Percentiles rank a stretch among this genome's conserved stretches.
These are phyloP conservation scores for Leccinum subtestaceum DNA, from an alignment of 768 basidiomycete species.

Conservation along the genomic window DNA sequence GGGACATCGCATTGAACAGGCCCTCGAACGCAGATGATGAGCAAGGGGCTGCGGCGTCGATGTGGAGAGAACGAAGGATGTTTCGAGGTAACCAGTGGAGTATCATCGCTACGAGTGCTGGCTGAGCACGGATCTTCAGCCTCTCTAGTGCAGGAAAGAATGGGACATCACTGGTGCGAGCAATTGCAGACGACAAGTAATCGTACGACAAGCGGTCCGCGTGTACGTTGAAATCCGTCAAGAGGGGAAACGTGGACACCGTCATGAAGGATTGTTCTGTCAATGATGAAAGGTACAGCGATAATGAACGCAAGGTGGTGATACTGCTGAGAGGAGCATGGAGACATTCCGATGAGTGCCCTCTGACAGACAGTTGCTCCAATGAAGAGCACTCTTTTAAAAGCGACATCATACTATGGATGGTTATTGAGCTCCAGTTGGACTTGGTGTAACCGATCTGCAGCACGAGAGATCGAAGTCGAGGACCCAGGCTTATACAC, in stretches of 20 bases:
- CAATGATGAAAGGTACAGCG: slow-evolving; percentile 41
- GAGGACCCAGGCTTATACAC: slow-evolving; percentile 32
- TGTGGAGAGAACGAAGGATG: slow-evolving; percentile 35
- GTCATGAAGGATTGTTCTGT: slow-evolving; percentile 36
- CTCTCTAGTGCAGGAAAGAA: slow-evolving; percentile 39
- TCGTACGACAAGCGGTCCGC: slow-evolving; percentile 36
- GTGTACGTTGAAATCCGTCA: slow-evolving; percentile 44
- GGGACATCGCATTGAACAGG: slow-evolving; percentile 34
- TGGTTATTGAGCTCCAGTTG: slow-evolving; percentile 24
- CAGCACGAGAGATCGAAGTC: slow-evolving; percentile 36
- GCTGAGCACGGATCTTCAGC: slow-evolving; percentile 40
- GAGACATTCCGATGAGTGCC: slow-evolving; percentile 29
- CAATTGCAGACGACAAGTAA: slow-evolving; percentile 10
- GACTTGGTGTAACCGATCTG: slow-evolving; percentile 28
- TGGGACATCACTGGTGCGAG: not conserved
- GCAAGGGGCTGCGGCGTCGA: slow-evolving; percentile 36
- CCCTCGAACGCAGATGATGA: slow-evolving; percentile 33
- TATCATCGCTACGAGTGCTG: slow-evolving; percentile 34
- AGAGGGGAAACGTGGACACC: slow-evolving; percentile 36
- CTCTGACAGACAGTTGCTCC: slow-evolving; percentile 39
- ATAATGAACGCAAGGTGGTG: slow-evolving; percentile 35
- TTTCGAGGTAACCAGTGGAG: slow-evolving; percentile 33
- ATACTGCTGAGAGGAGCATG: slow-evolving; percentile 34
- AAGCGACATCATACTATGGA: slow-evolving; percentile 20
- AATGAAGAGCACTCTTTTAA: slow-evolving; percentile 30